These are phyloP conservation scores for Eutrema salsugineum DNA, from an alignment of 441 rosid genomes.

Conservation along the genomic window DNA sequence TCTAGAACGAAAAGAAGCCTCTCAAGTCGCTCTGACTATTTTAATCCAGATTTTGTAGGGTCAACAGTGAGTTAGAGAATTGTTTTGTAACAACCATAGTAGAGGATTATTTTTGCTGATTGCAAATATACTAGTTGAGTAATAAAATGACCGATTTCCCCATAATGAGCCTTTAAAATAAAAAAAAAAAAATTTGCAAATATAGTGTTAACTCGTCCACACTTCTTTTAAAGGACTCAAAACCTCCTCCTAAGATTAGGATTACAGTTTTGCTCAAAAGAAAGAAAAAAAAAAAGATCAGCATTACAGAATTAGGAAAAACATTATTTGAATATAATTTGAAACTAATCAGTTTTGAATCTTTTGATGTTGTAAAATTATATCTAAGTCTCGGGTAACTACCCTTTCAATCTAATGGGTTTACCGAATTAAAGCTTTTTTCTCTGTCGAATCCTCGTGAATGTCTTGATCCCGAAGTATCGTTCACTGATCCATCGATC, in stretches of 20 bases:
- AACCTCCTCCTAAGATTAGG: not conserved
- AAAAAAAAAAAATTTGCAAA: too few relatives aligned
- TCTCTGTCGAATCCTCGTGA: conserved; percentile 29
- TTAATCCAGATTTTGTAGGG: too few relatives aligned
- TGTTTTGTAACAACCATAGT: too few relatives aligned
- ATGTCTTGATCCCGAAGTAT: conserved; percentile 34
- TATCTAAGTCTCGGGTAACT: not conserved
- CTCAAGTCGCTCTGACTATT: too few relatives aligned
- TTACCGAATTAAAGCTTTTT: conserved; percentile 12
- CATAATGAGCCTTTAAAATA: too few relatives aligned
- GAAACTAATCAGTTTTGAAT: not conserved
- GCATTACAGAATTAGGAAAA: not conserved
- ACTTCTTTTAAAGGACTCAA: not conserved
- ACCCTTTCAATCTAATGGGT: conserved; percentile 18
- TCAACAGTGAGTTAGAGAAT: too few relatives aligned
- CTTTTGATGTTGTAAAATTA: not conserved
- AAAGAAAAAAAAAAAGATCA: too few relatives aligned
- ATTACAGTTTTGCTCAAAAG: too few relatives aligned
- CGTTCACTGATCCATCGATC: conserved; percentile 41
- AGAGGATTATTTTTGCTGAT: too few relatives aligned
- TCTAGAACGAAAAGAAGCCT: too few relatives aligned
- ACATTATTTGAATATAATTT: not conserved
- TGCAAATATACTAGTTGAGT: too few relatives aligned
- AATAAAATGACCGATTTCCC: too few relatives aligned
- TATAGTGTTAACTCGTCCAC: not conserved